Conservation (phyloP, 441 rosid genomes). For the Metrosideros polymorpha region DNA sequence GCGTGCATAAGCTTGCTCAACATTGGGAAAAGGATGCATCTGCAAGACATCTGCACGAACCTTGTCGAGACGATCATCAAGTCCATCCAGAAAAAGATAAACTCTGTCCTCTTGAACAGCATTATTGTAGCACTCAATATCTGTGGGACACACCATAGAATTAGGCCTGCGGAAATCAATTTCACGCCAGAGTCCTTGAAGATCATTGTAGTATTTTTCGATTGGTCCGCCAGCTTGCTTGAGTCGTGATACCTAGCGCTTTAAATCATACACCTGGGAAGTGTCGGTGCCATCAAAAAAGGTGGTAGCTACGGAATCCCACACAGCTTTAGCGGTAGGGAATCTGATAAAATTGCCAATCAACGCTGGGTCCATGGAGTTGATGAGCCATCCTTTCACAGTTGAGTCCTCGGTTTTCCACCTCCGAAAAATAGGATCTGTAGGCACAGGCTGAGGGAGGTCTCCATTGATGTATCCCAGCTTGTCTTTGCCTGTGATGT, state of each 20-base stretch:
- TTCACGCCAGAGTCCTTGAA: not conserved
- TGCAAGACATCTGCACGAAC: too few relatives aligned
- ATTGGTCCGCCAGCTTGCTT: not conserved
- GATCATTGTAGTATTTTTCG: not conserved
- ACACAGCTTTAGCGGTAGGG: not conserved
- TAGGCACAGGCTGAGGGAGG: not conserved
- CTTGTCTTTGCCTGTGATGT: too few relatives aligned
- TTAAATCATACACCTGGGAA: not conserved
- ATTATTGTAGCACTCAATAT: not conserved
- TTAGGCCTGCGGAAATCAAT: not conserved
- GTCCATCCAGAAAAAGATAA: too few relatives aligned
- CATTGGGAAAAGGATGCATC: too few relatives aligned
- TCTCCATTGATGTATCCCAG: not conserved
- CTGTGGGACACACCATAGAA: not conserved
- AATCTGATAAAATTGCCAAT: not conserved
- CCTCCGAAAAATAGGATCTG: not conserved
- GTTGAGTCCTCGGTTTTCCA: not conserved
- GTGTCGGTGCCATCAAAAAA: too few relatives aligned
- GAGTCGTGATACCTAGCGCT: not conserved
- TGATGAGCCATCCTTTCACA: not conserved
- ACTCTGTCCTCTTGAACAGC: not conserved
- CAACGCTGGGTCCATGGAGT: not conserved
- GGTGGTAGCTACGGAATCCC: too few relatives aligned
- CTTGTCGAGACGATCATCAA: too few relatives aligned
- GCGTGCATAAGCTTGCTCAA: not conserved